Conservation (phyloP, 176 grass and related monocot genomes). For the Musa beccarii region DNA sequence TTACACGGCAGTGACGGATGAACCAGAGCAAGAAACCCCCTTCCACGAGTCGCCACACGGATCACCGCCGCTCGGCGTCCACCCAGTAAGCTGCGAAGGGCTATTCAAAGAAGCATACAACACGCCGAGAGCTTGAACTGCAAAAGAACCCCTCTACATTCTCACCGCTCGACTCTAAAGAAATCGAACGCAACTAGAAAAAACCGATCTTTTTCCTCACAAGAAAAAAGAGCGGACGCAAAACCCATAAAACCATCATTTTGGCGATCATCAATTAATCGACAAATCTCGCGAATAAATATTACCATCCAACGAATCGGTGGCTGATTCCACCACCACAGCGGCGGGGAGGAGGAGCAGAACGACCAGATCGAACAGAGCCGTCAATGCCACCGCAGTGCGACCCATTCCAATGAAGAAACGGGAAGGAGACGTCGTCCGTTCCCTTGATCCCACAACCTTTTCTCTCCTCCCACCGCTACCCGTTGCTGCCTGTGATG, state of each 20-base stretch:
- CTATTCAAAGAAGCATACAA: slow-evolving; percentile 70
- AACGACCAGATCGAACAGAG: not conserved
- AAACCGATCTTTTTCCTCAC: not conserved
- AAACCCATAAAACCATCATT: not conserved
- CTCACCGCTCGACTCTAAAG: not conserved
- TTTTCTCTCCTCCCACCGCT: not conserved
- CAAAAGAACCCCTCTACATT: slow-evolving; percentile 10
- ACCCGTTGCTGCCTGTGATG: not conserved
- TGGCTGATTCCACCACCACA: slow-evolving; percentile 13
- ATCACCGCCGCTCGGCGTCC: slow-evolving; percentile 64
- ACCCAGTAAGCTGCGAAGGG: slow-evolving; percentile 61
- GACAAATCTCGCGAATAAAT: not conserved
- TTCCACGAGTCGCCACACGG: slow-evolving; percentile 79
- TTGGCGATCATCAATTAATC: not conserved
- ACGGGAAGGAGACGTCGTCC: not conserved
- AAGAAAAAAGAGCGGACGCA: not conserved
- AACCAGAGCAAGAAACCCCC: slow-evolving; percentile 67
- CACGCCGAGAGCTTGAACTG: slow-evolving; percentile 55
- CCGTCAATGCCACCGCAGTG: not conserved
- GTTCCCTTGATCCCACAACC: not conserved
- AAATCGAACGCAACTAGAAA: not conserved
- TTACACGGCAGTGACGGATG: slow-evolving; percentile 75
- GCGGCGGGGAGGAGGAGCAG: not conserved
- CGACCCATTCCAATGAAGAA: not conserved
- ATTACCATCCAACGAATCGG: slow-evolving; percentile 10